Conservation (phyloP, 2,329 filamentous ascomycete genomes). For the Apiospora saccharicola region DNA sequence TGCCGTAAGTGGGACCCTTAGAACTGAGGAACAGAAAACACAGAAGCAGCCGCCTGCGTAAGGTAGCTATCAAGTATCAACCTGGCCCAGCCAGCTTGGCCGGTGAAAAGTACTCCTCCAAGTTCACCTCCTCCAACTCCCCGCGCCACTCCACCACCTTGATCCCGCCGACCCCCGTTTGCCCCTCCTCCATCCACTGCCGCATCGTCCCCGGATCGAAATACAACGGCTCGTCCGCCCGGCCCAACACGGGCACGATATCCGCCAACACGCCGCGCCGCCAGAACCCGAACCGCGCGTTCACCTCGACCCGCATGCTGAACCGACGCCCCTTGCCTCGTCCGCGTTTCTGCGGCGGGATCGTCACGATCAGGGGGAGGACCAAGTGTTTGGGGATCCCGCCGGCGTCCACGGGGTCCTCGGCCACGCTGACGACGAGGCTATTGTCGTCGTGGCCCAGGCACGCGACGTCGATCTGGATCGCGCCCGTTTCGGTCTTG, state of each 20-base stretch:
- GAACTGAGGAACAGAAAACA: too few relatives aligned
- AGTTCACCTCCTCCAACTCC: neutral
- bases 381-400: neutral
- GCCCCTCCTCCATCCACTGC: neutral
- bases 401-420: neutral
- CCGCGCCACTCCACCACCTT: neutral
- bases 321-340: neutral
- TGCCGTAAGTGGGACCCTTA: too few relatives aligned
- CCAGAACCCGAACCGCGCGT: conserved; percentile 1
- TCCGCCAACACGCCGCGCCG: neutral
- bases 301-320: neutral
- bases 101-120: neutral
- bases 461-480: neutral
- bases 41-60: too few relatives aligned
- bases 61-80: too few relatives aligned
- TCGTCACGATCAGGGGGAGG: neutral
- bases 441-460: neutral
- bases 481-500: neutral
- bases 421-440: neutral
- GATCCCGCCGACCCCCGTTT: neutral
- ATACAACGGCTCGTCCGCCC: neutral
- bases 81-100: too few relatives aligned
- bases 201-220: neutral
- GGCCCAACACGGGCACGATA: neutral
- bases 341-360: too few relatives aligned